Conservation (phyloP, 2,329 filamentous ascomycete genomes). For the Epichloe sibirici region DNA sequence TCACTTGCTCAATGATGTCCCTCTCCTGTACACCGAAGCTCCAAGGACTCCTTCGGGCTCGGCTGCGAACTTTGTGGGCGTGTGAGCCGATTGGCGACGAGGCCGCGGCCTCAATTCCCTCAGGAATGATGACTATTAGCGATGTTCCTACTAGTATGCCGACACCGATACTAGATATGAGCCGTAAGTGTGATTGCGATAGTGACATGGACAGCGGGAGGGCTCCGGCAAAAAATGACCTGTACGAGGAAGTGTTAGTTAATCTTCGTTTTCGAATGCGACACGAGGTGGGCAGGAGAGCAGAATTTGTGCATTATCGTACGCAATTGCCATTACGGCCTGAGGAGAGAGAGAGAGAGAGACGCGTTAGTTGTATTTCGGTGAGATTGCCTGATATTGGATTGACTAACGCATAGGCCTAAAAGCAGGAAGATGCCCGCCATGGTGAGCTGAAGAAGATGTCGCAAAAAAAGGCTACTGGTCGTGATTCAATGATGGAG, state of each 20-base stretch:
- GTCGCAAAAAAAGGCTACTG: background rate
- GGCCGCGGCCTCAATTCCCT: constrained; percentile 86
- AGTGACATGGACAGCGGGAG: constrained; percentile 82
- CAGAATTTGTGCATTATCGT: background rate
- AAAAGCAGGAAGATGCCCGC: constrained; percentile 28
- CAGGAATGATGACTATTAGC: constrained; percentile 92
- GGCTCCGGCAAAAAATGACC: constrained; percentile 86
- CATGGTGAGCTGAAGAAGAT: constrained; percentile 16
- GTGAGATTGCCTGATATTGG: background rate
- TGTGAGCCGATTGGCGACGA: constrained; percentile 33
- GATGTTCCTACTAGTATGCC: constrained; percentile 91
- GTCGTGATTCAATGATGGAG: background rate
- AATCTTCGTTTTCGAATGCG: background rate
- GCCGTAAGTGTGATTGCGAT: constrained; percentile 72
- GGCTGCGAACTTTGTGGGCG: constrained; percentile 21
- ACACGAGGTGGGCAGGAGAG: background rate
- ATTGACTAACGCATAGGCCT: constrained; percentile 29
- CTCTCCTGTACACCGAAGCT: constrained; percentile 14
- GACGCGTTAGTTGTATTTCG: background rate
- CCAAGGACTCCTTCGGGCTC: constrained; percentile 22
- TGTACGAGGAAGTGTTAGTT: constrained; percentile 23
- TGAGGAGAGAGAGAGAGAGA: constrained; percentile 11
- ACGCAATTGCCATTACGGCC: constrained; percentile 49
- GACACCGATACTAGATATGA: constrained; percentile 86
- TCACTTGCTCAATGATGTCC: constrained; percentile 12